These are phyloP conservation scores for Deinandra increscens DNA, from an alignment of 129 eudicot species.

Conservation along the genomic window DNA sequence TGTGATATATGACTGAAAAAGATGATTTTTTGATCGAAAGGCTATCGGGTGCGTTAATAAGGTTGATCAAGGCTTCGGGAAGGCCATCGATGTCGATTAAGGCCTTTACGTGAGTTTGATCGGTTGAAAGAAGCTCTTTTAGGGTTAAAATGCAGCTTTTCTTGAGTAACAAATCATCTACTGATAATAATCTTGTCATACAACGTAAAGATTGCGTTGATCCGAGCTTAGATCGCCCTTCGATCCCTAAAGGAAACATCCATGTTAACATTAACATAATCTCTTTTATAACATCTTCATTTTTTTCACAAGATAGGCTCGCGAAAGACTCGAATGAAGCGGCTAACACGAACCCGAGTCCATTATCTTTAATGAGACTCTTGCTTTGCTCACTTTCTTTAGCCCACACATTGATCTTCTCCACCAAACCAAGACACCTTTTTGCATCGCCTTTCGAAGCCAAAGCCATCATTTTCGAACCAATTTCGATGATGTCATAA, in stretches of 20 bases:
- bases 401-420: slow-evolving; percentile 47
- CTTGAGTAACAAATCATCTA: slow-evolving; percentile 48
- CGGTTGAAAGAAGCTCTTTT: slow-evolving; percentile 52
- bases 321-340: slow-evolving; percentile 55
- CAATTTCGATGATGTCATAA: slow-evolving; percentile 42
- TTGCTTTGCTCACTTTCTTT: slow-evolving; percentile 76
- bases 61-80: slow-evolving; percentile 40
- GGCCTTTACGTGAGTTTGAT: slow-evolving; percentile 22
- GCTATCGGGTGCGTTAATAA: slow-evolving; percentile 48
- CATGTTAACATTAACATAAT: slow-evolving; percentile 52
- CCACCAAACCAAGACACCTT: slow-evolving; percentile 48
- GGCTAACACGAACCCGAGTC: slow-evolving; percentile 51
- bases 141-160: slow-evolving; percentile 47
- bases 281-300: slow-evolving; percentile 40
- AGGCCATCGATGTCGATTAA: slow-evolving; percentile 38
- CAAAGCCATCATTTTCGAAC: slow-evolving; percentile 29
- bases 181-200: slow-evolving; percentile 53
- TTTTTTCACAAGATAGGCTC: slow-evolving; percentile 30
- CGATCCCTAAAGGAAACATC: slow-evolving; percentile 57
- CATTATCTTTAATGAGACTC: slow-evolving; percentile 50
- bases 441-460: slow-evolving; percentile 35
- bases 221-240: slow-evolving; percentile 51
- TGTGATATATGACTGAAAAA: slow-evolving; percentile 47
- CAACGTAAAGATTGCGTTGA: slow-evolving; percentile 60
- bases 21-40: slow-evolving; percentile 47